phyloP scores from a whole-genome alignment of 495 filamentous ascomycete genomes.

The Lasiosphaeria miniovina region DNA sequence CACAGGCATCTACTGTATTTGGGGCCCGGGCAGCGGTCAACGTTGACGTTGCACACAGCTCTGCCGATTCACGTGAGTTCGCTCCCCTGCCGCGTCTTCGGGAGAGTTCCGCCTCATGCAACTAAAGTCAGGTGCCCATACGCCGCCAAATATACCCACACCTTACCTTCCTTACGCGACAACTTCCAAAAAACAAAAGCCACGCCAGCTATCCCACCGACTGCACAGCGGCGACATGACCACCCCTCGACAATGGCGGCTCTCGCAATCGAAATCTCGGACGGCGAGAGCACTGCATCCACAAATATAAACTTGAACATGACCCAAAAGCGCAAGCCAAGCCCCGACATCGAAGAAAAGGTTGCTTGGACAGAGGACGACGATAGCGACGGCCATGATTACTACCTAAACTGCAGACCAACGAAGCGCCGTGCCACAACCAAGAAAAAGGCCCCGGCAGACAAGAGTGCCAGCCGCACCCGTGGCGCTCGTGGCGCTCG shows the following conservation, averaged over 20 bases:
- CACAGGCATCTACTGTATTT: no score
- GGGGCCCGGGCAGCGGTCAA: no score
- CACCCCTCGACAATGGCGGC: slow-evolving; percentile 15
- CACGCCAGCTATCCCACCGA: neutral
- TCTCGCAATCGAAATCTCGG: slow-evolving; percentile 19
- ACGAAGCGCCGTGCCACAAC: slow-evolving; percentile 18
- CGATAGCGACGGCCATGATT: slow-evolving; percentile 33
- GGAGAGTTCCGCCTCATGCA: neutral
- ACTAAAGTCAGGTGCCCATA: neutral
- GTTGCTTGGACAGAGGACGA: slow-evolving; percentile 43
- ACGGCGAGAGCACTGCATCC: slow-evolving; percentile 23
- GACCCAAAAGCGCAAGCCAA: slow-evolving; percentile 27
- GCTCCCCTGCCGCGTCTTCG: neutral
- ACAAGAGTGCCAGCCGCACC: no score
- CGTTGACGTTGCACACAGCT: no score
- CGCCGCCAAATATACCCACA: neutral
- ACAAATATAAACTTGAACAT: neutral
- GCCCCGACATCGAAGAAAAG: slow-evolving; percentile 29
- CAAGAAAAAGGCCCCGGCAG: slow-evolving; percentile 11
- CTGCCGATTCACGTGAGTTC: neutral
- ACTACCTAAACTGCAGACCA: slow-evolving; percentile 20
- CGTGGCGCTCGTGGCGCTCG: no score
- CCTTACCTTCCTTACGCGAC: neutral
- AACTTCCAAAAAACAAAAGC: neutral
- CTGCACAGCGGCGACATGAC: slow-evolving; percentile 3